Base-by-base conservation (phyloP, 129 eudicot genomes). In the Artemisia annua region DNA sequence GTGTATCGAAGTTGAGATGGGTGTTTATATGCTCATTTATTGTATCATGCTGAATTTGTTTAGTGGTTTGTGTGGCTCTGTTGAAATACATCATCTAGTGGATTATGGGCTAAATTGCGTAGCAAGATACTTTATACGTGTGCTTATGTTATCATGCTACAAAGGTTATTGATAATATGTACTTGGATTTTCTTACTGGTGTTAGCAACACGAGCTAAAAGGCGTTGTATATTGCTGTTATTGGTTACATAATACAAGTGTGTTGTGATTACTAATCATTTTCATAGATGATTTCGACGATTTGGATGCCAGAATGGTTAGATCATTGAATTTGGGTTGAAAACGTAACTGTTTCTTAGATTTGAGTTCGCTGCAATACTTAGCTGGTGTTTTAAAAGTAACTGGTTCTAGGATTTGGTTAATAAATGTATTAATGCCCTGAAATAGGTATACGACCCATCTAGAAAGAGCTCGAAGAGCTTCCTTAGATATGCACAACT, bases 291-390 rank as follows among this genome's bases (percentile, higher is more conserved):
- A n/a, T n/a, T n/a, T 22, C 6, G 24, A 46, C 26, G 2, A 73
- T 15, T 61, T 26, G 13, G 49, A 72, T 73, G 24, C 44, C 4
- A 26, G 35, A 63, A 26, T 51, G 16, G 55, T 49, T 63, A 50
- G 52, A 32, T 63, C 54, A 74, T 44, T 14, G 24, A 62, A 53
- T 64, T 53, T 64, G 13, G 71, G 53, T 52, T 19, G 55, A 52
- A n/a, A 63, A 14, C 65, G 55, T 20, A 22, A 51, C 22, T 63
- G 54, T 18, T 73, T 46, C 1, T 5, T 50, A 73, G 17, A 16
- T 59, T 32, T 30, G 24, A 54, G 64, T 17, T 48, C 11, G 19
- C 46, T 20, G 28, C 15, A 22, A 7, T 0, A 0, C 58, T 10
- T 69, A 9, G 51, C 50, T 30, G 18, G 11, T 30, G 16, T 16